Evolutionary conservation across 164 flowering plant species (phyloP).

Genomic region (Kingdonia uniflora): DNA sequence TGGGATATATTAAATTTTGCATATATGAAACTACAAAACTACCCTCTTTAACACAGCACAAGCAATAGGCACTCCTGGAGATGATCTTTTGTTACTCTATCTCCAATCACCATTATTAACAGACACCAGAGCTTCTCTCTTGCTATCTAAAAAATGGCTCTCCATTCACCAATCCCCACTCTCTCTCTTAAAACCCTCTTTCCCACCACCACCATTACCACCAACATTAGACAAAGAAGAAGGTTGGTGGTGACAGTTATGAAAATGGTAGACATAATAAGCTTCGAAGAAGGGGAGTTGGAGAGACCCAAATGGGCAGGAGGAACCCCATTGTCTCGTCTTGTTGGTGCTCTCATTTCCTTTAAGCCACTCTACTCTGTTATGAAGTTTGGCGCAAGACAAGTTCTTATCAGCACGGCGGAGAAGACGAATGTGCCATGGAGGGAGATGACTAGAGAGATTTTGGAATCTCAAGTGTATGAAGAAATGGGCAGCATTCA

Average conservation of each 20-base stretch:
- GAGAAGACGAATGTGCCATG: constrained; percentile 6
- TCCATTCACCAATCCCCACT: no score
- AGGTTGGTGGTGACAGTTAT: background rate
- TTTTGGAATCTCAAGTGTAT: constrained; percentile 7
- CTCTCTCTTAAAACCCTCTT: background rate
- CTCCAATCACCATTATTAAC: background rate
- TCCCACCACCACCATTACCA: background rate
- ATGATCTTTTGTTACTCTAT: no score
- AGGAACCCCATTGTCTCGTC: constrained; percentile 1
- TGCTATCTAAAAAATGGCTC: no score
- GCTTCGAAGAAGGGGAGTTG: constrained; percentile 4
- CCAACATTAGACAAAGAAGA: no score
- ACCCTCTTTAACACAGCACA: no score
- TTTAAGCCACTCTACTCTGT: constrained; percentile 2
- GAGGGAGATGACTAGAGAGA: constrained; percentile 6
- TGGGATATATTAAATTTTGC: no score
- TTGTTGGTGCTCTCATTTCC: background rate
- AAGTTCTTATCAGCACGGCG: constrained; percentile 7
- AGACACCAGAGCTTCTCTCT: no score
- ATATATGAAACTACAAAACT: no score
- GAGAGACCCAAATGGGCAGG: constrained; percentile 3
- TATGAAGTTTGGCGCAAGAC: constrained; percentile 5
- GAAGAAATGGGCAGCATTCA: constrained; percentile 4
- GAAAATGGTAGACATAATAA: background rate
- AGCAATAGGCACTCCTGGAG: no score